Evolutionary conservation across 108 stramenopile genomes (phyloP), one percentile per base, ranked within the genome.

Genomic region (Cyclostephanos tholiformis): DNA sequence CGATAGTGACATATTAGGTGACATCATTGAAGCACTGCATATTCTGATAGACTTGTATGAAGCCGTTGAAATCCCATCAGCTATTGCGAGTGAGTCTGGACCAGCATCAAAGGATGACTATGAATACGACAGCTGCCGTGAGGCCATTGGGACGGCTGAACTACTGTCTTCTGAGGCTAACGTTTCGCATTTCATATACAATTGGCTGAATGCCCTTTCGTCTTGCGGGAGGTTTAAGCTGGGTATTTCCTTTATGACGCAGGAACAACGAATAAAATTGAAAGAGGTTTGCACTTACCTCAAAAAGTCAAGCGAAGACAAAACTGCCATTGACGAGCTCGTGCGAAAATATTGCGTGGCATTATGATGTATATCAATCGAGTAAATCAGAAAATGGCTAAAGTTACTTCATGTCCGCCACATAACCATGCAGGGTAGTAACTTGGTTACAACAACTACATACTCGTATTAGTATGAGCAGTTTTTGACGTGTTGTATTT

Each of bases 1-100:
- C 23, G 77, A 79, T 46, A 52, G 77, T 55, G 71, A 70, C 55
- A 52, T 79, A 23, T 22, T 79, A 20, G 70, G 77, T 12, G 65
- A 67, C 46, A 67, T 79, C 44, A 25, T 79, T 26, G 60, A 61
- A 12, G 77, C 56, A 27, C 52, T 79, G 60, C 58, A 79, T 62
- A 58, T 79, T 26, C 59, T 79, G 16, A 60, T 65, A 48, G 44
- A 22, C 29, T 48, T 10, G 56, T 10, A 49, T 67, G n/a, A 26
- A 25, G 16, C 41, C 19, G 25, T 20, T 2, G 29, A 20, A 48
- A 39, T 11, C 39, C 43, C 20, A 43, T 60, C 39, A 1, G 26
- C 17, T 46, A 58, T 35, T 32, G 26, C 38, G 17, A 52, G 22
- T 27, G 23, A 27, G 38, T 35, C 41, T 9, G 30, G 8, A 6